These are phyloP conservation scores for Sphagnurus paluster DNA, from an alignment of 1,284 basidiomycete species.

Conservation along the genomic window DNA sequence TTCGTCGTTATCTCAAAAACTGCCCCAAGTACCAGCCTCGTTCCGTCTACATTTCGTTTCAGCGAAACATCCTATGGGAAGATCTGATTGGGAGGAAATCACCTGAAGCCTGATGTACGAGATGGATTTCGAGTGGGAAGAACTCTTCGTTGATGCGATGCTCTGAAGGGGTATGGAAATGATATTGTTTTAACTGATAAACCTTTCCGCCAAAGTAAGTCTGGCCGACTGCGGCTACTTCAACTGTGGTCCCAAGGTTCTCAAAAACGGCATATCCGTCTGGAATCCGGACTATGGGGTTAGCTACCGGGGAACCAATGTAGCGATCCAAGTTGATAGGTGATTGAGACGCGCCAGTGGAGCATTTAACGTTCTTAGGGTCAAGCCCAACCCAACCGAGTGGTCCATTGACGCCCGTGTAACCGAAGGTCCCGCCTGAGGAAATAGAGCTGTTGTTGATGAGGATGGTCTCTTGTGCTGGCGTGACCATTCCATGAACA, in stretches of 20 bases:
- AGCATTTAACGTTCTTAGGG: background rate
- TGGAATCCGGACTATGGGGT: background rate
- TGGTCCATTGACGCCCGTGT: slow-evolving; percentile 10
- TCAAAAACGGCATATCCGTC: slow-evolving; percentile 2
- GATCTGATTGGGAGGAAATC: too few relatives aligned
- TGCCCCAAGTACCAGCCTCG: slow-evolving; percentile 7
- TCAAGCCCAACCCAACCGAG: slow-evolving; percentile 12
- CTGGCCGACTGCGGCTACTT: slow-evolving; percentile 3
- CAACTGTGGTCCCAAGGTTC: slow-evolving; percentile 8
- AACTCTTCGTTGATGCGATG: slow-evolving; percentile 10
- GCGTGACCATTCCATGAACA: too few relatives aligned
- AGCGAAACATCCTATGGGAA: too few relatives aligned
- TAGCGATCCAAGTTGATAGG: slow-evolving; percentile 10
- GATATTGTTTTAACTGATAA: slow-evolving; percentile 6
- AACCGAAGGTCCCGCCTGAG: slow-evolving; percentile 1
- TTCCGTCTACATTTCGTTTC: slow-evolving; percentile 6
- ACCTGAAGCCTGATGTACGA: slow-evolving; percentile 10
- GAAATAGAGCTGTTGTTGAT: too few relatives aligned
- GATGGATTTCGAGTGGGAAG: slow-evolving; percentile 13
- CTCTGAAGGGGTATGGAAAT: slow-evolving; percentile 15
- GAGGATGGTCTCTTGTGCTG: too few relatives aligned
- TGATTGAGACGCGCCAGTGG: slow-evolving; percentile 6
- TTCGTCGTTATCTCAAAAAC: slow-evolving; percentile 10
- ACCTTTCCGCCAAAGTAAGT: slow-evolving; percentile 4
- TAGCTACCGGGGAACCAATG: background rate